Evolutionary conservation across 1,284 basidiomycete species (phyloP), one percentile per base, ranked within the genome.

Genomic region (Lignosus rhinocerotis): DNA sequence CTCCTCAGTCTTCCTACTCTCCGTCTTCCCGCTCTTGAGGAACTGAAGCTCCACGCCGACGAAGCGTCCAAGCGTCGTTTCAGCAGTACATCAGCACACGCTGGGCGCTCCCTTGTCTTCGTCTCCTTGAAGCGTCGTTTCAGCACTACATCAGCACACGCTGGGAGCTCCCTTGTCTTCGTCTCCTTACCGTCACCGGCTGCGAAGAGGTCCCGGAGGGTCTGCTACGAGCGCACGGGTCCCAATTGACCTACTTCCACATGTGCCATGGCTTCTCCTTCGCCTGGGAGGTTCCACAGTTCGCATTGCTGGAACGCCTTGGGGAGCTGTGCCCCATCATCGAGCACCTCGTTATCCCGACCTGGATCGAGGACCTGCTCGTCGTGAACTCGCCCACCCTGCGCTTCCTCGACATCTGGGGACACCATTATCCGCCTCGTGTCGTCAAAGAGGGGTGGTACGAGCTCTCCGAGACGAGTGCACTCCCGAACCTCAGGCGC

Each of bases 181-280:
- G 48, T 11, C 19, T 43, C 1, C 56, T 62, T 16, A 59, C 60
- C 21, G 33, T 47, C 8, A 33, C 38, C 46, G 25, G 34, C 5
- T 53, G 56, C 47, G 19, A 17, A 6, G 36, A 30, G 36, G 17
- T 54, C 12, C 60, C 60, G 17, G 34, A 39, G 8, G 17, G 2
- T 7, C 47, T 62, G 4, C 54, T 62, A 34, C 42, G 19, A 8
- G 46, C 60, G 2, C 60, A 62, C 42, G 60, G 60, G 38, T 38
- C 42, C n/a, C 47, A 19, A 5, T 56, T 62, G 9, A 36, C 30
- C 6, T 61, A 58, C 53, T 38, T 61, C 17, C 43, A 61, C 39
- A 39, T 58, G 30, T 30, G 50, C 30, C 44, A 56, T 36, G 42
- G 34, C 47, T 2, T 19, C 16, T 0, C 6, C 17, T 33, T 21